Conservation (phyloP, 1,139 yeast genomes). For the Debaryomyces sp. region DNA sequence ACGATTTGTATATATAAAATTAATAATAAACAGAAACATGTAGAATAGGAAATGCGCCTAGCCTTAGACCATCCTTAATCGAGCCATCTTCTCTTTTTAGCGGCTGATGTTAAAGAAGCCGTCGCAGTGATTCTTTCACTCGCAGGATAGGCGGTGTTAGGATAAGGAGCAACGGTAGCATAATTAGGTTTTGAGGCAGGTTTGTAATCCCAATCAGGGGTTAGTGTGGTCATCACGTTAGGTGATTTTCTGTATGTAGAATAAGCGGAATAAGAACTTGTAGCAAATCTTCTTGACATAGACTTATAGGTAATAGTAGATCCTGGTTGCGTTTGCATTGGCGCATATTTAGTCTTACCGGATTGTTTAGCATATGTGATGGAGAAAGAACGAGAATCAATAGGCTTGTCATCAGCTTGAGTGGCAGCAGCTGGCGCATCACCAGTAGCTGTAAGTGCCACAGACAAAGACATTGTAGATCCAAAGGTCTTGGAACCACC, state of each 20-base stretch:
- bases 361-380: slow-evolving; percentile 76
- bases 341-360: slow-evolving; percentile 76
- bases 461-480: slow-evolving; percentile 1
- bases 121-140: slow-evolving; percentile 40
- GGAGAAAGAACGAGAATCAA: slow-evolving; percentile 37
- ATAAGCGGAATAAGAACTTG: slow-evolving; percentile 59
- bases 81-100: slow-evolving; percentile 43
- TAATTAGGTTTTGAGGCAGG: slow-evolving; percentile 63
- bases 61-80: slow-evolving; percentile 11
- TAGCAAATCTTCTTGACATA: slow-evolving; percentile 62
- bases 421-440: slow-evolving; percentile 31
- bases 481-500: slow-evolving; percentile 50
- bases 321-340: slow-evolving; percentile 90
- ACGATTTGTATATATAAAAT: not conserved
- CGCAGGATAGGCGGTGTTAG: slow-evolving; percentile 52
- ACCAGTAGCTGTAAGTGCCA: slow-evolving; percentile 30
- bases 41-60: not conserved
- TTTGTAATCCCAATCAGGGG: slow-evolving; percentile 86
- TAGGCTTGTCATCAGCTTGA: slow-evolving; percentile 21
- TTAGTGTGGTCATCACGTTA: slow-evolving; percentile 59
- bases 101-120: slow-evolving; percentile 42
- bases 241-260: slow-evolving; percentile 50
- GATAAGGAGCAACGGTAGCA: slow-evolving; percentile 70
- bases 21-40: not conserved
- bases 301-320: slow-evolving; percentile 64